A percentile compares a stretch with the other conserved stretches of the same genome.
Conservation (phyloP, 164 flowering plant genomes). For the Aristolochia fimbriata region DNA sequence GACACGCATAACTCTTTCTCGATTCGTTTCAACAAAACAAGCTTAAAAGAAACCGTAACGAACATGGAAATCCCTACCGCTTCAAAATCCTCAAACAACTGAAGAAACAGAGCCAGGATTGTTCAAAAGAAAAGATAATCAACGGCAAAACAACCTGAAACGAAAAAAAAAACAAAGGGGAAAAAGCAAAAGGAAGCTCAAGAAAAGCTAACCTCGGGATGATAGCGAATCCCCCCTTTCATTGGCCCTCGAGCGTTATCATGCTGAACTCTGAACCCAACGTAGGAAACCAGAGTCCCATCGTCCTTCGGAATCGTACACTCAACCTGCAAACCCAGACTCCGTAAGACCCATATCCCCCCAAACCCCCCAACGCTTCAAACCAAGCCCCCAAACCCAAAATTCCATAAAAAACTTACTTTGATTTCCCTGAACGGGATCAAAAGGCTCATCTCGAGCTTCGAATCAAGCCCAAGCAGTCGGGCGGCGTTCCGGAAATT, state of each 20-base stretch:
- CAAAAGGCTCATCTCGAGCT: conserved; percentile 59
- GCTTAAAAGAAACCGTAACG: too few species aligned
- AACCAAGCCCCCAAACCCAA: not conserved
- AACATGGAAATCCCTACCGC: too few species aligned
- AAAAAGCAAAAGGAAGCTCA: not conserved
- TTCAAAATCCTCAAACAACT: not conserved
- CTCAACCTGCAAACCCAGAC: conserved; percentile 50
- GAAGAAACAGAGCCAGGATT: not conserved
- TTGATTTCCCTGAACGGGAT: conserved; percentile 78
- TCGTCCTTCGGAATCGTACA: conserved; percentile 94
- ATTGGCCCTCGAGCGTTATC: conserved; percentile 35
- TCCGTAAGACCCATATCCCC: not conserved
- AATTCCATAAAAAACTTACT: conserved; percentile 15
- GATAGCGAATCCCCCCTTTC: conserved; percentile 96
- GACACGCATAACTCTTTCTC: too few species aligned
- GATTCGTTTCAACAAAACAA: too few species aligned
- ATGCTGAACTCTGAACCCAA: conserved; percentile 31
- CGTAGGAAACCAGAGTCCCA: conserved; percentile 64
- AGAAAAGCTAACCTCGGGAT: conserved; percentile 56
- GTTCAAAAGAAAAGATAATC: too few species aligned
- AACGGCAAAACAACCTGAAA: not conserved
- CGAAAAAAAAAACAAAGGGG: not conserved
- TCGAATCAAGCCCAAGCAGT: conserved; percentile 64
- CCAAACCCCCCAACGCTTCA: not conserved
- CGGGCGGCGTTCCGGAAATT: conserved; percentile 59